Percentiles rank a stretch among this genome's conserved stretches.
These are phyloP conservation scores for Davidsoniella virescens DNA, from an alignment of 2,329 filamentous ascomycete genomes.

Conservation along the genomic window DNA sequence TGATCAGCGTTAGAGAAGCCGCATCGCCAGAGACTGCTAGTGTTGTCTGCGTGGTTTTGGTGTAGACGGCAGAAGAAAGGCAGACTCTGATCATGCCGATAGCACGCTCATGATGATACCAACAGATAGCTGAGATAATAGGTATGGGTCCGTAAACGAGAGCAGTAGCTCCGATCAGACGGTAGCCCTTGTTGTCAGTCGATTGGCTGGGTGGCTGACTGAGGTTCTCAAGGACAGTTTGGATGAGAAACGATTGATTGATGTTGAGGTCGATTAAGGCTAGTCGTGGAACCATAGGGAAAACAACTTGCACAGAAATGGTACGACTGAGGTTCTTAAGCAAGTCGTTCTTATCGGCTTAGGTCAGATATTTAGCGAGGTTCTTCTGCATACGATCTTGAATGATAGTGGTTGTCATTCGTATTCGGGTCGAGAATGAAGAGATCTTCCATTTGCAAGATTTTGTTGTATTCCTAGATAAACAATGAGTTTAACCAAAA, in stretches of 20 bases:
- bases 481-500: slow-evolving; percentile 24
- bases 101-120: slow-evolving; percentile 23
- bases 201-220: neutral
- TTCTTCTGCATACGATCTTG: slow-evolving; percentile 14
- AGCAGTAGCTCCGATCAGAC: slow-evolving; percentile 25
- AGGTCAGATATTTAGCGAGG: slow-evolving; percentile 6
- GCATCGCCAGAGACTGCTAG: slow-evolving; percentile 22
- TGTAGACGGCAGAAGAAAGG: slow-evolving; percentile 21
- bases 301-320: slow-evolving; percentile 20
- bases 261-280: slow-evolving; percentile 25
- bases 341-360: slow-evolving; percentile 17
- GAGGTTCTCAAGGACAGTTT: slow-evolving; percentile 23
- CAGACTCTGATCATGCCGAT: slow-evolving; percentile 21
- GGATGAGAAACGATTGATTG: slow-evolving; percentile 28
- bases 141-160: slow-evolving; percentile 27
- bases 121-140: slow-evolving; percentile 24
- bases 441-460: slow-evolving; percentile 21
- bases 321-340: slow-evolving; percentile 18
- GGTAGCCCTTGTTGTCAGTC: slow-evolving; percentile 20
- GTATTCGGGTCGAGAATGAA: slow-evolving; percentile 21
- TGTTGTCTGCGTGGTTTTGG: slow-evolving; percentile 20
- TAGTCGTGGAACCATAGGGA: slow-evolving; percentile 23
- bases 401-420: slow-evolving; percentile 16
- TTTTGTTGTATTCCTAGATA: slow-evolving; percentile 21
- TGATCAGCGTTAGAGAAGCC: slow-evolving; percentile 31